These are phyloP conservation scores for Fusarium metavorans DNA, from an alignment of 2,329 filamentous ascomycete genomes.

Conservation along the genomic window DNA sequence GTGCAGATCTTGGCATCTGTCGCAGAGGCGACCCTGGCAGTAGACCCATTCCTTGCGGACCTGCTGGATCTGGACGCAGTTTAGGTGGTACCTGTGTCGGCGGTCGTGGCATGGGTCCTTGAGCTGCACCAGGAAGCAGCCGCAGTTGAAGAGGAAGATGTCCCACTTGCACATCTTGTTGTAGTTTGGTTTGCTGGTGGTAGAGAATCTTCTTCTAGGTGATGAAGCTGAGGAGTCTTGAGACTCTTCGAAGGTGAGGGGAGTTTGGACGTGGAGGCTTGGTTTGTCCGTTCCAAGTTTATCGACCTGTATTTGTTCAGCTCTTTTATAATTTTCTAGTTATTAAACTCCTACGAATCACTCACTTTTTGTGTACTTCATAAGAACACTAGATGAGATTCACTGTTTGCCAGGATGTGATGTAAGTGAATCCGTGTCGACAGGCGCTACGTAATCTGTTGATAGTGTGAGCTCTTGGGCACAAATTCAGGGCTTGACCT, in stretches of 20 bases:
- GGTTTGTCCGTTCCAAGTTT: not conserved
- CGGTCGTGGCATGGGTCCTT: conserved; percentile 27
- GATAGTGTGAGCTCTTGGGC: not conserved
- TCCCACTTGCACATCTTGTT: conserved; percentile 32
- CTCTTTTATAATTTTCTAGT: not conserved
- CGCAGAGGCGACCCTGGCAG: conserved; percentile 16
- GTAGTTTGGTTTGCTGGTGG: not conserved
- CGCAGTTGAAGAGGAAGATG: conserved; percentile 25
- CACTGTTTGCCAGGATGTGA: not conserved
- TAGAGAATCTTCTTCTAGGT: not conserved
- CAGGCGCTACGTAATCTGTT: not conserved
- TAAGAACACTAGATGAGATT: not conserved
- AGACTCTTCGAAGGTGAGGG: not conserved
- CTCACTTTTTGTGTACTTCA: not conserved
- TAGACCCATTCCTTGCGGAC: conserved; percentile 27
- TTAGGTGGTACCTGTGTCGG: conserved; percentile 9
- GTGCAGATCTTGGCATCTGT: not conserved
- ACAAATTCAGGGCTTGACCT: not conserved
- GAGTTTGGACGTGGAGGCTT: not conserved
- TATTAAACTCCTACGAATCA: not conserved
- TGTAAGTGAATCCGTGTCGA: not conserved
- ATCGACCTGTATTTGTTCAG: not conserved
- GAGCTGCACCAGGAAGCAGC: conserved; percentile 14
- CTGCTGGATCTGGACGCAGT: conserved; percentile 27
- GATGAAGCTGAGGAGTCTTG: not conserved